Base-by-base conservation (phyloP, 495 filamentous ascomycete genomes). In the Choiromyces venosus region DNA sequence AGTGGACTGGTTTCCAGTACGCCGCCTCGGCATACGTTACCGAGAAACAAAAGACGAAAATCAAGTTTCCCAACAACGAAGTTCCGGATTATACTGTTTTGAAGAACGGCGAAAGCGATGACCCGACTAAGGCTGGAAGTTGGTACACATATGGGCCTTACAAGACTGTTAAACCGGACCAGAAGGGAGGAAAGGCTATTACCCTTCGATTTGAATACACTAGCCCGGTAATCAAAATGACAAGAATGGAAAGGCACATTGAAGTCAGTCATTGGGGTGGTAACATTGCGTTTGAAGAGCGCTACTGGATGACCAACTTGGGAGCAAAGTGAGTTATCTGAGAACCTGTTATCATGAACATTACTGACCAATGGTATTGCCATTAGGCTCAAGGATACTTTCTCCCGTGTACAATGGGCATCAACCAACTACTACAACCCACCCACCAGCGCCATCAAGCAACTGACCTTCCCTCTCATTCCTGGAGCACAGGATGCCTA, bases 241-340 rank as follows among this genome's bases (percentile, higher is more conserved):
- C 87, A 25, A 82, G 87, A 8, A 85, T 97, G 64, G 92, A 97
- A 85, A 89, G 95, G 36, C 93, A 97, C 78, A 84, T 99, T 71
- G 94, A 98, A 82, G 91, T 98, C 74, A 95, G 92, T 77, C 96
- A 98, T 82, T 99, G 95, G 95, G 95, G 95, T 74, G 96, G 95
- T 36, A 98, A 98, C 82, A 83, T 98, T 56, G 95, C 94, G 0
- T 91, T 91, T 37, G 96, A 99, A 82, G 95, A 99, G 82, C 89
- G 93, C 67, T 97, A 97, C 86, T 92, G 89, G 83, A 87, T 97
- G 76, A 87, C 87, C 79, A 96, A 98, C 86, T 87, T 89, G 68
- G 95, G 88, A 71, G 96, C 95, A 21, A 87, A 90, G 68, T 73
- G 69, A 25, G 67, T 61, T 39, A 19, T 35, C 37, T 33, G 16